Evolutionary conservation across 306 rosid genomes (phyloP), one percentile per base, ranked within the genome.

Genomic region (Malus orientalis): DNA sequence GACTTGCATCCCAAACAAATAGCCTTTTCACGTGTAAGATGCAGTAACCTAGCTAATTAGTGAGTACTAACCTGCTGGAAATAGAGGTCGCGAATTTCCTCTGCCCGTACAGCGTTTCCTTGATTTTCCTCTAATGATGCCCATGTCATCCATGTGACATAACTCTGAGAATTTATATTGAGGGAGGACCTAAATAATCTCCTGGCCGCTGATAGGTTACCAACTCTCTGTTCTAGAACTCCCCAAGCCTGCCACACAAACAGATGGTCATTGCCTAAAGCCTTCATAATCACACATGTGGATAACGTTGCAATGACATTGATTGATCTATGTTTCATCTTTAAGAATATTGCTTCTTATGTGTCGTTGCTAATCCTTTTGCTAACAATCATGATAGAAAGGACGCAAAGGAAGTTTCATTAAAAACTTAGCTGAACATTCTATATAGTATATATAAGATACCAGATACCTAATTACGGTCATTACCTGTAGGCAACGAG

Each of bases 121-220:
- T 95, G 96, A 68, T 86, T 93, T 82, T 95, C 97, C 83, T 95
- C 98, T 36, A 95, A 61, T 76, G 93, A 53, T 70, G 98, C 98
- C 98, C 98, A 95, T 22, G 98, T 92, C 98, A 95, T 90, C 98
- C 98, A 95, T 65, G 98, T 92, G 70, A 92, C 86, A 71, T 85
- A 92, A 84, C 98, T 95, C 85, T 92, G 98, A 80, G 98, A 95
- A 74, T 90, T 92, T 80, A 92, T 82, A 73, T 87, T 88, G 33
- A 95, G 84, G 11, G 97, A 95, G 74, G 96, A 88, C 83, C 94
- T 85, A 82, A 89, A 95, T 73, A 92, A 86, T 86, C 97, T 88
- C 30, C 96, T 85, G 8, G 98, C 96, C 40, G 95, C 84, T 60
- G 92, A 84, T 58, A 89, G 79, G 76, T 95, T 92, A 27, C 95